Percentiles rank a stretch among this genome's conserved stretches.
Conservation (phyloP, 2,329 filamentous ascomycete genomes). For the Alternaria sp. region DNA sequence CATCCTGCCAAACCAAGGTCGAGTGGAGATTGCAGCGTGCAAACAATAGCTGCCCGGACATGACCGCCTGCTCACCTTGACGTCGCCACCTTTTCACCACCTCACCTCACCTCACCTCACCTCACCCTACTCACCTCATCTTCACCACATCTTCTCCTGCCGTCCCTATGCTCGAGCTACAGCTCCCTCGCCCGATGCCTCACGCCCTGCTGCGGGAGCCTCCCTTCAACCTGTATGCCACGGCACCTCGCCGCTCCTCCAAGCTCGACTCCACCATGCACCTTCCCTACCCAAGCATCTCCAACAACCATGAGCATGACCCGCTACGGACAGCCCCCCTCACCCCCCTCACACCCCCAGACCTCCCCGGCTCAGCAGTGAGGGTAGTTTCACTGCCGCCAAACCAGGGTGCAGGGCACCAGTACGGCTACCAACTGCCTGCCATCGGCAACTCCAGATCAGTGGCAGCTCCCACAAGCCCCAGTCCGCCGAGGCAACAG, state of each 20-base stretch:
- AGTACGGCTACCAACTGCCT: slow-evolving; percentile 48
- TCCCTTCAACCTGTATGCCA: slow-evolving; percentile 46
- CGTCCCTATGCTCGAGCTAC: slow-evolving; percentile 54
- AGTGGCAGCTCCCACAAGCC: slow-evolving; percentile 37
- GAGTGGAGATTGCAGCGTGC: slow-evolving; percentile 29
- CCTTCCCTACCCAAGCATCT: slow-evolving; percentile 43
- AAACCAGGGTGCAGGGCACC: slow-evolving; percentile 38
- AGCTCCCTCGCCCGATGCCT: slow-evolving; percentile 53
- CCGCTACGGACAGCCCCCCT: slow-evolving; percentile 31
- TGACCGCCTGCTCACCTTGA: slow-evolving; percentile 29
- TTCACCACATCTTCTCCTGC: slow-evolving; percentile 13
- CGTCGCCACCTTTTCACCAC: slow-evolving; percentile 20
- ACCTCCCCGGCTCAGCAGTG: slow-evolving; percentile 44
- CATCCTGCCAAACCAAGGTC: slow-evolving; percentile 31
- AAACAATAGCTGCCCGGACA: slow-evolving; percentile 24
- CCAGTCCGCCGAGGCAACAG: slow-evolving; percentile 29
- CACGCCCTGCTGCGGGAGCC: slow-evolving; percentile 50
- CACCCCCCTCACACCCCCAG: slow-evolving; percentile 47
- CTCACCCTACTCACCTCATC: slow-evolving; percentile 20
- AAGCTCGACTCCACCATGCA: slow-evolving; percentile 48
- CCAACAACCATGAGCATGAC: slow-evolving; percentile 37
- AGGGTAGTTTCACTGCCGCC: slow-evolving; percentile 44
- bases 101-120: slow-evolving; percentile 18
- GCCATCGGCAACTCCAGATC: slow-evolving; percentile 49
- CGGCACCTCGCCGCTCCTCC: slow-evolving; percentile 31